These are phyloP conservation scores for Puccinia hordei DNA, from an alignment of 1,284 basidiomycete species.

Conservation along the genomic window DNA sequence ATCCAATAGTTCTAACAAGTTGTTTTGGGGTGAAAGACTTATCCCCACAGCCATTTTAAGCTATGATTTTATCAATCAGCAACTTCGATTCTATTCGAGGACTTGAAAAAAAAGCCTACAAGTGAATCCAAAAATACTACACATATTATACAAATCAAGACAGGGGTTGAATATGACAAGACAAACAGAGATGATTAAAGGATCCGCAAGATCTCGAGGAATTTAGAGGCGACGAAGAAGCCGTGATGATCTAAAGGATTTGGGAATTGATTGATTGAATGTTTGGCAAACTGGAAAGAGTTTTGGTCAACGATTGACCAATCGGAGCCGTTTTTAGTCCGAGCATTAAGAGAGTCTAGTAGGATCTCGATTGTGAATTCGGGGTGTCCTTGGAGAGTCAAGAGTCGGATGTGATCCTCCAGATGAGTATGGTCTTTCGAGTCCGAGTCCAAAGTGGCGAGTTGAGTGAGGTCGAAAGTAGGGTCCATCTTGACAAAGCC, in stretches of 20 bases:
- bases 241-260: background rate
- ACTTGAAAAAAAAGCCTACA: background rate
- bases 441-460: background rate
- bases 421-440: background rate
- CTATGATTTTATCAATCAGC: no score
- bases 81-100: no score
- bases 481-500: slow-evolving; percentile 3
- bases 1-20: no score
- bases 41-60: no score
- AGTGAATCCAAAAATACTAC: no score
- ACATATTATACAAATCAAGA: no score
- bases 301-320: background rate
- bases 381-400: slow-evolving; percentile 30
- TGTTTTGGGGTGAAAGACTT: no score
- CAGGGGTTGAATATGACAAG: background rate
- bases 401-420: background rate
- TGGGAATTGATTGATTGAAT: background rate
- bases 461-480: background rate
- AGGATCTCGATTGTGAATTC: slow-evolving; percentile 7
- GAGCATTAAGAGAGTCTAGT: background rate
- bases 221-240: background rate
- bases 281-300: background rate
- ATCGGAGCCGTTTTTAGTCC: background rate
- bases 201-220: slow-evolving; percentile 16
- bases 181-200: background rate